A percentile compares a stretch with the other conserved stretches of the same genome.
Conservation (phyloP, 2,329 filamentous ascomycete species). For the Apiospora saccharicola region DNA sequence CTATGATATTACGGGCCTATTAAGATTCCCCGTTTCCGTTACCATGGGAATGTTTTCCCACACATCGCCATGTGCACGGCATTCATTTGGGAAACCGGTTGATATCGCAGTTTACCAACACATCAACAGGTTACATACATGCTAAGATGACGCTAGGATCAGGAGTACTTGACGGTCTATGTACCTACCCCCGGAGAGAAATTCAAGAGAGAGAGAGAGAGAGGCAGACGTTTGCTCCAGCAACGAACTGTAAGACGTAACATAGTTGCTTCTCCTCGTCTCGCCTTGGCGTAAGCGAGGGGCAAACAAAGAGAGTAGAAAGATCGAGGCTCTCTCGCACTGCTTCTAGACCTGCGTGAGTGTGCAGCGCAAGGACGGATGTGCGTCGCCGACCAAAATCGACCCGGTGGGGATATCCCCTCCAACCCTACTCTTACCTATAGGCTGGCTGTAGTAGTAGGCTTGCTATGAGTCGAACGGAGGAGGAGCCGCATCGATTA, state of each 20-base stretch:
- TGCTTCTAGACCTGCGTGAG: neutral
- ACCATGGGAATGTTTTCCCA: neutral
- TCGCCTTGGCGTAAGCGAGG: slow-evolving; percentile 12
- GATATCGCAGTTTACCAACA: neutral
- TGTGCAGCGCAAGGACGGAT: neutral
- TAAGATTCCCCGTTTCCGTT: slow-evolving; percentile 3
- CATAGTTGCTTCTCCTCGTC: neutral
- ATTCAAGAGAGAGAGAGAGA: neutral
- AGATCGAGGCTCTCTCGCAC: neutral
- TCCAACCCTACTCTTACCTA: neutral
- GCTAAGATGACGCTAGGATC: neutral
- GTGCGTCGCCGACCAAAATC: neutral
- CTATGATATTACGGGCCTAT: neutral
- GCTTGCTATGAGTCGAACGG: too few species aligned
- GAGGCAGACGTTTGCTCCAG: neutral
- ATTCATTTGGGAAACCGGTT: neutral
- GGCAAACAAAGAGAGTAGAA: neutral
- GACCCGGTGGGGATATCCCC: neutral
- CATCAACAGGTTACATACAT: neutral
- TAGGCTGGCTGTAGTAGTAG: neutral
- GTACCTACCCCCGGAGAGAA: neutral
- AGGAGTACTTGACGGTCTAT: neutral
- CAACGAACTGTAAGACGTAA: neutral
- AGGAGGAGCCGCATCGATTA: slow-evolving; percentile 8
- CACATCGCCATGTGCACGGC: neutral